Conservation (phyloP, 1,284 basidiomycete genomes). For the Austroboletus novae-zelandiae region DNA sequence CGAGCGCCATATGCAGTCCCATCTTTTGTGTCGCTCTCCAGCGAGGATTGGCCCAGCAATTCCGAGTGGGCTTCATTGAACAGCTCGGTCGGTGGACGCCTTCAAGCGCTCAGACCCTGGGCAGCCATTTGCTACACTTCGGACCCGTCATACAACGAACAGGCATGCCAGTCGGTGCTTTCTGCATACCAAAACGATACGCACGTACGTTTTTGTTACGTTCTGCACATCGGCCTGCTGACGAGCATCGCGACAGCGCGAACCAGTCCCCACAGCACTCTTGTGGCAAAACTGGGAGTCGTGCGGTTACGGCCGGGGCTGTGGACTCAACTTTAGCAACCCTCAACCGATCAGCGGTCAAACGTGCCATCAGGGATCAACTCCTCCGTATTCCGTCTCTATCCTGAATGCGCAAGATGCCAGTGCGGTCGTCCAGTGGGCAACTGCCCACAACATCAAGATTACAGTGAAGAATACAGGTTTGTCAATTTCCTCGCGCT, state of each 20-base stretch:
- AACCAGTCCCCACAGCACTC: conserved; percentile 14
- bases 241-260: conserved; percentile 10
- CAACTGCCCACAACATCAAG: conserved; percentile 20
- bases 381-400: conserved; percentile 17
- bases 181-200: conserved; percentile 13
- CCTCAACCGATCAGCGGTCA: conserved; percentile 14
- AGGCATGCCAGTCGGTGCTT: conserved; percentile 12
- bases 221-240: not conserved
- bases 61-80: conserved; percentile 15
- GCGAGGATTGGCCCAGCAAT: conserved; percentile 8
- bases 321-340: conserved; percentile 15
- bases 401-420: conserved; percentile 21
- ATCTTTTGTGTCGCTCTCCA: not conserved
- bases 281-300: conserved; percentile 23
- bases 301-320: conserved; percentile 18
- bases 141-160: conserved; percentile 14
- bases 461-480: conserved; percentile 26
- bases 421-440: conserved; percentile 21
- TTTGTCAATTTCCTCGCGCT: not conserved
- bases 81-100: conserved; percentile 13
- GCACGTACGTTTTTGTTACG: conserved; percentile 3
- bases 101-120: conserved; percentile 20
- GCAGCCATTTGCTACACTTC: conserved; percentile 17
- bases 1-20: too few relatives aligned
- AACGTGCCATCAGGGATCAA: conserved; percentile 21